These are phyloP conservation scores for Sclerotinia trifoliorum DNA, from an alignment of 2,329 filamentous ascomycete species.

Conservation along the genomic window DNA sequence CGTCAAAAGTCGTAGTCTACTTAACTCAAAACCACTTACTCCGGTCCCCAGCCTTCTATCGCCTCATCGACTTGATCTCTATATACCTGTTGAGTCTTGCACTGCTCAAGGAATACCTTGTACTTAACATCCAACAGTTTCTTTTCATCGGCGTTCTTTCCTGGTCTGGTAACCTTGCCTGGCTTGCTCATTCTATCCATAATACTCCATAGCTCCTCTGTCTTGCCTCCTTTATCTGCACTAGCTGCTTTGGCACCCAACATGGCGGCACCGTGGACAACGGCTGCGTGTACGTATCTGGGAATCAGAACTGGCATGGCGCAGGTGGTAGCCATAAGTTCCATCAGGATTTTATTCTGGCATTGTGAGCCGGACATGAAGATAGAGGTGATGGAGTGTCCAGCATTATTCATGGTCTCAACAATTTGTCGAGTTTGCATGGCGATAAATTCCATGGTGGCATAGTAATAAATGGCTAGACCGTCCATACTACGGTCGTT, in stretches of 20 bases:
- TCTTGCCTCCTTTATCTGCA: constrained; percentile 70
- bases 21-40: neutral
- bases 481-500: constrained; percentile 85
- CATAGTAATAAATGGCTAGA: constrained; percentile 90
- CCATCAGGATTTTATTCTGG: constrained; percentile 91
- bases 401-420: constrained; percentile 86
- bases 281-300: constrained; percentile 88
- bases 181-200: constrained; percentile 98
- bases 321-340: constrained; percentile 85
- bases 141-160: constrained; percentile 70
- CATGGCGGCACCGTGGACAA: constrained; percentile 98
- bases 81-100: constrained; percentile 79
- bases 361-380: constrained; percentile 99
- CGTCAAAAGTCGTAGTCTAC: neutral
- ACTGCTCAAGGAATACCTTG: constrained; percentile 92
- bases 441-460: constrained; percentile 96
- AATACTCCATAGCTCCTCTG: constrained; percentile 88
- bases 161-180: constrained; percentile 77
- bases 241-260: constrained; percentile 95
- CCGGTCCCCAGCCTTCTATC: constrained; percentile 44
- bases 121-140: constrained; percentile 85
- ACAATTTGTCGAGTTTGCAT: constrained; percentile 96
- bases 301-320: constrained; percentile 92
- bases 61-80: constrained; percentile 72
- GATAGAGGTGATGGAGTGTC: constrained; percentile 85